phyloP scores from a whole-genome alignment of 768 basidiomycete genomes.

The Flagelloscypha sp. region DNA sequence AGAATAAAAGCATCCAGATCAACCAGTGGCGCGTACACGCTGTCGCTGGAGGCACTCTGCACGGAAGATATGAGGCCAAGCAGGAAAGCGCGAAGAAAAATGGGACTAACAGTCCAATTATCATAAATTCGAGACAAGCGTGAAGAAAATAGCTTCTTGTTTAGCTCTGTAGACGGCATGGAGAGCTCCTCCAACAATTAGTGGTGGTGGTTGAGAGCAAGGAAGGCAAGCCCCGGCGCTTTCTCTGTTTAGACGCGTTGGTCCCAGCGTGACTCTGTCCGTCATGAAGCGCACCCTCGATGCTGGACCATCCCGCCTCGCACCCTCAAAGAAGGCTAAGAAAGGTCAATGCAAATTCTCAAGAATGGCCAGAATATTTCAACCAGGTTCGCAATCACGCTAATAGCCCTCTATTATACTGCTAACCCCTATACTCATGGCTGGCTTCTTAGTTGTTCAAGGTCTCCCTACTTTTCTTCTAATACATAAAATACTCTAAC shows the following conservation, averaged over 20 bases:
- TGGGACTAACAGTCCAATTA: slow-evolving; percentile 45
- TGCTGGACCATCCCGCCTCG: too few relatives aligned
- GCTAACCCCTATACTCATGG: slow-evolving; percentile 2
- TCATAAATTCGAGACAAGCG: slow-evolving; percentile 54
- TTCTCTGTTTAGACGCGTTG: neutral
- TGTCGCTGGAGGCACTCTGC: slow-evolving; percentile 58
- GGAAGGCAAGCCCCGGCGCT: slow-evolving; percentile 2
- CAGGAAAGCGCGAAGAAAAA: slow-evolving; percentile 8
- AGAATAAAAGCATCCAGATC: slow-evolving; percentile 65
- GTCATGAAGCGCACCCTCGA: too few relatives aligned
- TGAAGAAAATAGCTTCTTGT: slow-evolving; percentile 47
- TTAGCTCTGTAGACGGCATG: slow-evolving; percentile 64
- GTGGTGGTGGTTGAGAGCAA: slow-evolving; percentile 12
- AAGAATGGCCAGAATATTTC: slow-evolving; percentile 59
- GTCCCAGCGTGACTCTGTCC: too few relatives aligned
- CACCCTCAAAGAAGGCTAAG: too few relatives aligned
- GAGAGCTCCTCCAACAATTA: slow-evolving; percentile 11
- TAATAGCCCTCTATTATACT: neutral
- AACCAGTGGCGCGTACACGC: slow-evolving; percentile 63
- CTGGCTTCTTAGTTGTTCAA: slow-evolving; percentile 43
- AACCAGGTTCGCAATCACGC: slow-evolving; percentile 31
- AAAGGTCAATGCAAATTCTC: slow-evolving; percentile 11
- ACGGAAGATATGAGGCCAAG: slow-evolving; percentile 10
- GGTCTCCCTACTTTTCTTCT: slow-evolving; percentile 18
- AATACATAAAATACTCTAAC: slow-evolving; percentile 7